phyloP scores from a whole-genome alignment of 23 red algal genomes.

The Cyanidiococcus yangmingshanensis region DNA sequence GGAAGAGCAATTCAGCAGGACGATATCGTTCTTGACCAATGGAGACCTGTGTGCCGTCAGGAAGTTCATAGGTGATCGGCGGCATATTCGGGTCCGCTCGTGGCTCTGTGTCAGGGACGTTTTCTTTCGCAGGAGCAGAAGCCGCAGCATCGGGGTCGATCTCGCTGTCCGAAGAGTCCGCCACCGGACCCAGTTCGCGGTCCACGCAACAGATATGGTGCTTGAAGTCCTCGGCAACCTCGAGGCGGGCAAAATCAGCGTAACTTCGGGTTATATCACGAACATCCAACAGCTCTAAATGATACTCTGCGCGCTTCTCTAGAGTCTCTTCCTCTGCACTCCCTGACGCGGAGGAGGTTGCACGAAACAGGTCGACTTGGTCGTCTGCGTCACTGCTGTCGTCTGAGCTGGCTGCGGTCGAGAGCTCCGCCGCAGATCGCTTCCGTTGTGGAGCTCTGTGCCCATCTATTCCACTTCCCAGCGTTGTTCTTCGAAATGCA shows the following conservation, averaged over 20 bases:
- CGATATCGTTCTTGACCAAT: constrained; percentile 45
- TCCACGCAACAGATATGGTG: constrained; percentile 62
- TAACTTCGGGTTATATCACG: constrained; percentile 38
- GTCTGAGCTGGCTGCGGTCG: neutral
- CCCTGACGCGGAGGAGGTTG: neutral
- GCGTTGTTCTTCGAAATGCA: neutral
- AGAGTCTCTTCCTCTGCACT: neutral
- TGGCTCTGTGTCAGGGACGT: neutral
- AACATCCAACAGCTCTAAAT: constrained; percentile 39
- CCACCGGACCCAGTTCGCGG: constrained; percentile 36
- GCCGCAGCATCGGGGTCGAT: neutral
- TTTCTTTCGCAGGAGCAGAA: neutral
- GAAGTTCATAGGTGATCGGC: constrained; percentile 42
- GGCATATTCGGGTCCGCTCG: neutral
- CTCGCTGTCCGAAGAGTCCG: neutral
- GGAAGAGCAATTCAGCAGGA: constrained; percentile 30
- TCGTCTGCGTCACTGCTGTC: neutral
- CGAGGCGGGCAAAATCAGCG: constrained; percentile 26
- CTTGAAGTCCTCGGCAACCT: constrained; percentile 67
- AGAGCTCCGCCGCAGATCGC: neutral
- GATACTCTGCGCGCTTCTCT: constrained; percentile 14
- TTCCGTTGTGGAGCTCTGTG: neutral
- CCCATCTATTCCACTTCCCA: neutral
- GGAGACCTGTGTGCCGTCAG: constrained; percentile 61
- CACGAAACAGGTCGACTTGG: neutral